phyloP scores from a whole-genome alignment of 805 yeast species.

The Priceomyces castillae region DNA sequence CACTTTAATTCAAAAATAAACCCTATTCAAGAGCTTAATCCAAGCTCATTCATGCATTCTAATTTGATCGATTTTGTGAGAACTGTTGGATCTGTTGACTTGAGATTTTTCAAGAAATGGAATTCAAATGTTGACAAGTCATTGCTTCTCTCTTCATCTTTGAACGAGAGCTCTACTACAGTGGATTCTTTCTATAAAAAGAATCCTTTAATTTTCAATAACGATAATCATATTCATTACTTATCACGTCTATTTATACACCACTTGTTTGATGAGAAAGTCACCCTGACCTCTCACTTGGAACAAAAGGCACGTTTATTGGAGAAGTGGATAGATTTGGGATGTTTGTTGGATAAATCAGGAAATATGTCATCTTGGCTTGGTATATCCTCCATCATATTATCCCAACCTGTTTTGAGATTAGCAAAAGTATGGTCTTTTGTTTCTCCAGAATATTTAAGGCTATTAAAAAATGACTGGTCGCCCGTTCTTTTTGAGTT shows the following conservation, averaged over 20 bases:
- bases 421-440: constrained; percentile 71
- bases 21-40: constrained; percentile 29
- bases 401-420: constrained; percentile 80
- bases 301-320: constrained; percentile 62
- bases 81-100: constrained; percentile 65
- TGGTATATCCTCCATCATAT: constrained; percentile 78
- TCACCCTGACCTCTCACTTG: constrained; percentile 16
- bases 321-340: constrained; percentile 83
- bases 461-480: constrained; percentile 76
- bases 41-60: constrained; percentile 52
- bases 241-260: constrained; percentile 65
- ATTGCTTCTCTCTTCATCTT: constrained; percentile 56
- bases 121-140: constrained; percentile 78
- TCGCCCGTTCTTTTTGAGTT: constrained; percentile 88
- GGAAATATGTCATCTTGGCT: constrained; percentile 97
- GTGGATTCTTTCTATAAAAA: constrained; percentile 42
- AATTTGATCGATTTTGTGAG: constrained; percentile 55
- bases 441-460: constrained; percentile 58
- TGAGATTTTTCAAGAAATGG: constrained; percentile 67
- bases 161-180: constrained; percentile 18
- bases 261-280: constrained; percentile 62
- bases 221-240: constrained; percentile 66
- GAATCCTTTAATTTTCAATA: constrained; percentile 78
- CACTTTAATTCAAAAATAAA: constrained; percentile 10
- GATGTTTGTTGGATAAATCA: constrained; percentile 66